Evolutionary conservation across 108 stramenopile species (phyloP).

Genomic region (Nitzschia putrida): DNA sequence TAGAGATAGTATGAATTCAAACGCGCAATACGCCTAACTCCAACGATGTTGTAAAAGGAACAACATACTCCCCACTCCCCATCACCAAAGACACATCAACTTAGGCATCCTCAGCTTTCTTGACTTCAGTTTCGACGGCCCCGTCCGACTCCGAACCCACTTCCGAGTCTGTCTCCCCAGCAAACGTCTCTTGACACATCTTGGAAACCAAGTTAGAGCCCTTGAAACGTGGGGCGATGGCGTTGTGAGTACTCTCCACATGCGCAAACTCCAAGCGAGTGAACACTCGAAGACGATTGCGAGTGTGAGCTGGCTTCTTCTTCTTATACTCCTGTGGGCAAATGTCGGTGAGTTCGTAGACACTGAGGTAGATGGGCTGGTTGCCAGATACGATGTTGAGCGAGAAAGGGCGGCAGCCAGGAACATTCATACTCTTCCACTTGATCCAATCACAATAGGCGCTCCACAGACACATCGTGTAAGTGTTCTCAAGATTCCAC

Average conservation of each 20-base stretch:
- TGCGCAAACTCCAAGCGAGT: constrained; percentile 51
- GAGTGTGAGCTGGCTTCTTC: constrained; percentile 41
- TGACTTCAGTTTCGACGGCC: background rate
- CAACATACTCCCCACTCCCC: no score
- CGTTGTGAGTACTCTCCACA: constrained; percentile 30
- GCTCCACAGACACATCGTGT: constrained; percentile 68
- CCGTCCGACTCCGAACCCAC: constrained; percentile 22
- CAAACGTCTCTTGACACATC: background rate
- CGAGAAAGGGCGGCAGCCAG: constrained; percentile 63
- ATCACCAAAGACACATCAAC: no score
- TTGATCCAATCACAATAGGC: constrained; percentile 54
- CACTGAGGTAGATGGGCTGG: constrained; percentile 59
- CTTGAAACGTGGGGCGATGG: constrained; percentile 31
- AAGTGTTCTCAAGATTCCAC: constrained; percentile 63
- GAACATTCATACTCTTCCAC: constrained; percentile 66
- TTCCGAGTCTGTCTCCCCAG: constrained; percentile 33
- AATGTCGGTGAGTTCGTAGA: constrained; percentile 48
- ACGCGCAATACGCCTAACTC: no score
- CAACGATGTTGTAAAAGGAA: no score
- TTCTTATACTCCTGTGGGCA: constrained; percentile 45
- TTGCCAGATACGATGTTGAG: constrained; percentile 50
- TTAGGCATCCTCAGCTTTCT: background rate
- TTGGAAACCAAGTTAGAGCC: background rate
- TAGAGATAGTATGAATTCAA: no score
- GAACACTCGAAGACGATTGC: constrained; percentile 39